Conservation (phyloP, 495 filamentous ascomycete species). For the Saxispiralis lemnorum region DNA sequence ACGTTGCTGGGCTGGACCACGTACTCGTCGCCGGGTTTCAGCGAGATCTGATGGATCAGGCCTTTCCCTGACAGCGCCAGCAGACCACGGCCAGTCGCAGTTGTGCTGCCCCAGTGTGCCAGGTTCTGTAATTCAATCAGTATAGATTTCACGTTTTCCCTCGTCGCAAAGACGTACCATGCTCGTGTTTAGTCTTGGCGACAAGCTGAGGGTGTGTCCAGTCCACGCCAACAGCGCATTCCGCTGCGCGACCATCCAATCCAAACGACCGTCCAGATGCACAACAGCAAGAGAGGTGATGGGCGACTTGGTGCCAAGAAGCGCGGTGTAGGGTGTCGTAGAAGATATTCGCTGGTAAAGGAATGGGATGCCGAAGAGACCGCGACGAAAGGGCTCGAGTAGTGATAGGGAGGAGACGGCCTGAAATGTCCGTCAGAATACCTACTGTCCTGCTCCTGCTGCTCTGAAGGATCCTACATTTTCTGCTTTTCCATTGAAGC, state of each 20-base stretch:
- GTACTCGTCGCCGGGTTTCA: constrained; percentile 69
- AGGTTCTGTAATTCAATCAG: constrained; percentile 46
- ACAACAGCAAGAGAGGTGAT: constrained; percentile 71
- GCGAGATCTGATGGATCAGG: constrained; percentile 63
- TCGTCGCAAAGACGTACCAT: constrained; percentile 36
- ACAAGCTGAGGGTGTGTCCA: constrained; percentile 63
- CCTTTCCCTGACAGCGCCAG: constrained; percentile 69
- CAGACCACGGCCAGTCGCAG: constrained; percentile 71
- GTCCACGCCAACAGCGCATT: constrained; percentile 86
- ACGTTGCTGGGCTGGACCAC: constrained; percentile 78
- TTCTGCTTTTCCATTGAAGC: constrained; percentile 71
- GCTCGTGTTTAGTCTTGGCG: constrained; percentile 53
- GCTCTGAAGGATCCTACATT: constrained; percentile 38
- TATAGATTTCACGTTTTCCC: background rate
- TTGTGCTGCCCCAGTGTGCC: constrained; percentile 78
- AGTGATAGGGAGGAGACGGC: constrained; percentile 68
- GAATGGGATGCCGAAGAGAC: constrained; percentile 70
- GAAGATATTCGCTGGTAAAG: constrained; percentile 82
- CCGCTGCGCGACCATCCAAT: constrained; percentile 84
- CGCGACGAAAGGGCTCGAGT: constrained; percentile 62
- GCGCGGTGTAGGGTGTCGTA: constrained; percentile 63
- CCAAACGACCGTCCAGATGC: constrained; percentile 79
- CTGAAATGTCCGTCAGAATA: constrained; percentile 24
- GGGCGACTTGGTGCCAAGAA: constrained; percentile 72
- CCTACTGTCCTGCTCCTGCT: background rate